A percentile compares a stretch with the other conserved stretches of the same genome.
Evolutionary conservation across 1,139 yeast genomes (phyloP).

Genomic region (Meyerozyma guilliermondii): DNA sequence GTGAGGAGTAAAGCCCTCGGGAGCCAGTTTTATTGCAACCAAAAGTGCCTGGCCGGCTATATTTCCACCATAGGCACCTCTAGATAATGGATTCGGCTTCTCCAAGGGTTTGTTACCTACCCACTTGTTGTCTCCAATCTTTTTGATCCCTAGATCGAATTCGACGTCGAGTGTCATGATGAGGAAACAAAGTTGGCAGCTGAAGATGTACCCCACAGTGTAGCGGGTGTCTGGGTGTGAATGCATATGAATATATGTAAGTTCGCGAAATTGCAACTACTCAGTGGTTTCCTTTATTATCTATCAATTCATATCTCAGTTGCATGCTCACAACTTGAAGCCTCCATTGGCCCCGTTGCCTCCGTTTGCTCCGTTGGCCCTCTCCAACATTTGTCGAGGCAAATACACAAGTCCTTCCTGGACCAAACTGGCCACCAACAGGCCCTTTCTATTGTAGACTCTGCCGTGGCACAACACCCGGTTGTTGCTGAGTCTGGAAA

Average conservation of each 20-base stretch:
- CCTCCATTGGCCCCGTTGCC: too few species aligned
- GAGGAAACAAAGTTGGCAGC: not conserved
- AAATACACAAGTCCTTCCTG: constrained; percentile 37
- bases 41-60: constrained; percentile 37
- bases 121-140: constrained; percentile 18
- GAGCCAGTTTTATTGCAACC: constrained; percentile 29
- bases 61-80: constrained; percentile 42
- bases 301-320: too few species aligned
- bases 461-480: constrained; percentile 25
- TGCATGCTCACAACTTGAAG: too few species aligned
- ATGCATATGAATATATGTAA: not conserved
- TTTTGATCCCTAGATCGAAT: constrained; percentile 18
- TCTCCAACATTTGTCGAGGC: constrained; percentile 19
- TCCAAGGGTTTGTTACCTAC: constrained; percentile 26
- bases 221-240: not conserved
- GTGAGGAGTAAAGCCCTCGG: constrained; percentile 34
- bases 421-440: constrained; percentile 24
- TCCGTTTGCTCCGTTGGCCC: constrained; percentile 8
- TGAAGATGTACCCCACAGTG: not conserved
- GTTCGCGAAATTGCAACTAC: too few species aligned
- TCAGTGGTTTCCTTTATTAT: too few species aligned
- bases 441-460: constrained; percentile 25
- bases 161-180: constrained; percentile 8
- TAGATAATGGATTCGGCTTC: constrained; percentile 25
- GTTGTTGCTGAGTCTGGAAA: constrained; percentile 30